phyloP scores from a whole-genome alignment of 2,329 filamentous ascomycete species.

The Ceratocystis diversiconidia region DNA sequence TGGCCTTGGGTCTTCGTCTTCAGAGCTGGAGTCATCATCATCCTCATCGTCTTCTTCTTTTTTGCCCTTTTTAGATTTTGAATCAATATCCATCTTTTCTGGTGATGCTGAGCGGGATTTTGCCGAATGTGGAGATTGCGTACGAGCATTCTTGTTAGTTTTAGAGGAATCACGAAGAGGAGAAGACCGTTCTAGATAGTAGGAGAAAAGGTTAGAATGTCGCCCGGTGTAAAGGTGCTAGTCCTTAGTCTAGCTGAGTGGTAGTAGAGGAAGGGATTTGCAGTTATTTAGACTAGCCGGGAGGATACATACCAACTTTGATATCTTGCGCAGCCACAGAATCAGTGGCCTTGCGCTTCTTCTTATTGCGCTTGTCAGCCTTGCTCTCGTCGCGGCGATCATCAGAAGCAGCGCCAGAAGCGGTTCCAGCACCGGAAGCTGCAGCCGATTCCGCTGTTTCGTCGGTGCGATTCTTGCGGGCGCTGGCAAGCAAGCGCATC shows the following conservation, averaged over 20 bases:
- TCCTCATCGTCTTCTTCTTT: constrained; percentile 27
- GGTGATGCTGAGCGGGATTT: constrained; percentile 35
- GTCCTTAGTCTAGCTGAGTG: neutral
- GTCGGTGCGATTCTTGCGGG: constrained; percentile 47
- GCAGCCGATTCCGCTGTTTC: constrained; percentile 30
- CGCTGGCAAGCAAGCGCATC: constrained; percentile 54
- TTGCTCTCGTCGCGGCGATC: constrained; percentile 34
- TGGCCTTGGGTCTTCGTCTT: constrained; percentile 45
- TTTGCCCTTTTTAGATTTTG: constrained; percentile 31
- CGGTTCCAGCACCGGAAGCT: neutral
- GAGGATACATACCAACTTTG: constrained; percentile 24
- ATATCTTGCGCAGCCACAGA: constrained; percentile 41
- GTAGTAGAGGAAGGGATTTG: neutral
- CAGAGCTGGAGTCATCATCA: constrained; percentile 38
- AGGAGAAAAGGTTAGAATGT: constrained; percentile 1
- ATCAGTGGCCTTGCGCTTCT: constrained; percentile 63
- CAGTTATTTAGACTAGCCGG: too few species aligned
- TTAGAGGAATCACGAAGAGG: constrained; percentile 38
- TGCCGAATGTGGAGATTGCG: constrained; percentile 47
- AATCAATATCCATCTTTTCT: constrained; percentile 44
- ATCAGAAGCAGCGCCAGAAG: constrained; percentile 26
- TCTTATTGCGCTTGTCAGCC: constrained; percentile 50
- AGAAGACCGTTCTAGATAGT: constrained; percentile 36
- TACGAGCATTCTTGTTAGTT: constrained; percentile 36
- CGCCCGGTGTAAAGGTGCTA: neutral